Percentiles rank a stretch among this genome's conserved stretches.
phyloP scores from a whole-genome alignment of 352 stramenopile genomes.

The Aphanomyces euteiches region DNA sequence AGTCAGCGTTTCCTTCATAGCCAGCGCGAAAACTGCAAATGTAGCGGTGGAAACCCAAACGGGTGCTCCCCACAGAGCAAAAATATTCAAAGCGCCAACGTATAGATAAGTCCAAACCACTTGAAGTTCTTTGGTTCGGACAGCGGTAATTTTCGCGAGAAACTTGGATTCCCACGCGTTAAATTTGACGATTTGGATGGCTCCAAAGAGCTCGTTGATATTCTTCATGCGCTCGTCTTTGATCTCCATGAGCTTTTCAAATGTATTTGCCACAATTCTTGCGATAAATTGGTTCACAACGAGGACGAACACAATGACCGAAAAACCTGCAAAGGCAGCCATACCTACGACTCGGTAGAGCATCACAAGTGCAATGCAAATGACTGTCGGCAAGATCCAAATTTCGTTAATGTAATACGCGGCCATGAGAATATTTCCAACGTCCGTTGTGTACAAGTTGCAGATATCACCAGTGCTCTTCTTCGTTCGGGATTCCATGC shows the following conservation, averaged over 20 bases:
- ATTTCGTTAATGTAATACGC: slow-evolving; percentile 28
- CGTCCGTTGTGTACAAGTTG: slow-evolving; percentile 65
- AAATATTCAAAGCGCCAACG: slow-evolving; percentile 31
- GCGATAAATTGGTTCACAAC: slow-evolving; percentile 18
- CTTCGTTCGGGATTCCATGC: slow-evolving; percentile 35
- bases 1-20: slow-evolving; percentile 27
- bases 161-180: slow-evolving; percentile 93
- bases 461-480: slow-evolving; percentile 49
- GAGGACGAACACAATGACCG: slow-evolving; percentile 23
- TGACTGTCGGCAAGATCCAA: slow-evolving; percentile 7
- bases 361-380: slow-evolving; percentile 1
- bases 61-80: slow-evolving; percentile 33
- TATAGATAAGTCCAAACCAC: slow-evolving; percentile 30
- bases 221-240: slow-evolving; percentile 58
- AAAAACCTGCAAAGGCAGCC: slow-evolving; percentile 5
- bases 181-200: slow-evolving; percentile 94
- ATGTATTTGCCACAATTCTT: slow-evolving; percentile 4
- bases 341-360: slow-evolving; percentile 11
- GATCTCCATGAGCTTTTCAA: slow-evolving; percentile 28
- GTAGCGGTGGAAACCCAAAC: slow-evolving; percentile 33
- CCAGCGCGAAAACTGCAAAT: slow-evolving; percentile 32
- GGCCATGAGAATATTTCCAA: slow-evolving; percentile 50
- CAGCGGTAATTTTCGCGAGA: slow-evolving; percentile 49
- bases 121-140: slow-evolving; percentile 39
- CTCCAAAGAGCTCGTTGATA: slow-evolving; percentile 47